A percentile compares a stretch with the other conserved stretches of the same genome.
Conservation (phyloP, 139 green algal genomes). For the Mesotaenium endlicherianum region DNA sequence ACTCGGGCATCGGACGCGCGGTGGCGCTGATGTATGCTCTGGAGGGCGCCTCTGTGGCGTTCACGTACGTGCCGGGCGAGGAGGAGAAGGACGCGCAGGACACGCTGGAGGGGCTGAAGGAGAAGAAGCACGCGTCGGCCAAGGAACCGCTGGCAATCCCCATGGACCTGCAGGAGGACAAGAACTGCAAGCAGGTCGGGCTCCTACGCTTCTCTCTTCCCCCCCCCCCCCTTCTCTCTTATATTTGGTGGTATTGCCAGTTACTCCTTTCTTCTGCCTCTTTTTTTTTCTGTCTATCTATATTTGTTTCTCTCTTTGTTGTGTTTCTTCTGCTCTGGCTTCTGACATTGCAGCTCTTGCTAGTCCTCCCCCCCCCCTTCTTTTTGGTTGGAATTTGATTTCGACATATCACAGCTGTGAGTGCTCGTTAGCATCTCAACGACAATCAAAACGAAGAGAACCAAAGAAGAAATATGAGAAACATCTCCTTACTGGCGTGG, state of each 20-base stretch:
- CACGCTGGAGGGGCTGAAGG: constrained; percentile 24
- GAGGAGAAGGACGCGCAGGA: constrained; percentile 51
- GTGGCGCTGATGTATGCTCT: constrained; percentile 33
- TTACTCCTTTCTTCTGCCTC: background rate
- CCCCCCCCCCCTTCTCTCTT: background rate
- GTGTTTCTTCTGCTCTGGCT: background rate
- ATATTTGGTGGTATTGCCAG: background rate
- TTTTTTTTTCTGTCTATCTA: background rate
- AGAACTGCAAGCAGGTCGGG: constrained; percentile 47
- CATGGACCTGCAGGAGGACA: constrained; percentile 11
- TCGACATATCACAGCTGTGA: no score
- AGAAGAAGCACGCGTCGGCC: background rate
- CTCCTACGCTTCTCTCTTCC: no score
- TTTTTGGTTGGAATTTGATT: no score
- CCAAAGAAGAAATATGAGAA: no score
- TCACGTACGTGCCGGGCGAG: constrained; percentile 38
- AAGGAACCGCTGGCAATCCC: constrained; percentile 38
- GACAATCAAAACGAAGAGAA: no score
- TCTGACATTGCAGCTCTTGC: background rate
- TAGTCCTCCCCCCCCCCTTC: background rate
- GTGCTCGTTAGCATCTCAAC: no score
- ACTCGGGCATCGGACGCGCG: constrained; percentile 36
- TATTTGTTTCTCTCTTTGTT: background rate
- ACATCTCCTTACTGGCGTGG: no score
- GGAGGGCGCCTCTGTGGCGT: constrained; percentile 37